Conservation (phyloP, 345 rosid genomes). For the Bruguiera parviflora region DNA sequence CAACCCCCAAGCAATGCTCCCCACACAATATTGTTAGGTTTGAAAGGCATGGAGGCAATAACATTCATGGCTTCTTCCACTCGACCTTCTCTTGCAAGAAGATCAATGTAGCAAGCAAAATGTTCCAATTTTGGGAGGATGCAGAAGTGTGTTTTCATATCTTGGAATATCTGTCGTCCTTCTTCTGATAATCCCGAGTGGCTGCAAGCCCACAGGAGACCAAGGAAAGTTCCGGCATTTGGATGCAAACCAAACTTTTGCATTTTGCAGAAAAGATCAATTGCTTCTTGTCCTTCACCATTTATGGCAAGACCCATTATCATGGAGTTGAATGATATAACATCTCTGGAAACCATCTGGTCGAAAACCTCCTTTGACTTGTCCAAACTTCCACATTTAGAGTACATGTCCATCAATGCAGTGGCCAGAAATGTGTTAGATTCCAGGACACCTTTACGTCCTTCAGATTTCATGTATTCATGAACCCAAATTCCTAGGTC, state of each 20-base stretch:
- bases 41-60: slow-evolving; percentile 38
- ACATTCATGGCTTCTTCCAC: slow-evolving; percentile 39
- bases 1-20: slow-evolving; percentile 49
- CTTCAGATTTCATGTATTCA: slow-evolving; percentile 24
- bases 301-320: slow-evolving; percentile 46
- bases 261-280: slow-evolving; percentile 31
- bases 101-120: slow-evolving; percentile 44
- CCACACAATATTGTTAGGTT: slow-evolving; percentile 45
- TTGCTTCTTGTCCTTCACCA: slow-evolving; percentile 36
- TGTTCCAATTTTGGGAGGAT: slow-evolving; percentile 35
- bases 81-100: slow-evolving; percentile 39
- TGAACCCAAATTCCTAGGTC: slow-evolving; percentile 41
- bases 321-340: slow-evolving; percentile 43
- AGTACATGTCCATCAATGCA: slow-evolving; percentile 46
- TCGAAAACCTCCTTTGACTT: slow-evolving; percentile 32
- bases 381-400: slow-evolving; percentile 40
- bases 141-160: slow-evolving; percentile 25
- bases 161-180: slow-evolving; percentile 32
- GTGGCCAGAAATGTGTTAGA: slow-evolving; percentile 39
- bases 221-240: slow-evolving; percentile 40
- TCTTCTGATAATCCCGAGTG: slow-evolving; percentile 35
- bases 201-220: slow-evolving; percentile 40
- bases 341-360: slow-evolving; percentile 34
- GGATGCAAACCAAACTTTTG: slow-evolving; percentile 25
- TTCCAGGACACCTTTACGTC: slow-evolving; percentile 28